These are phyloP conservation scores for Puccinia novopanici DNA, from an alignment of 1,284 basidiomycete species.

Conservation along the genomic window DNA sequence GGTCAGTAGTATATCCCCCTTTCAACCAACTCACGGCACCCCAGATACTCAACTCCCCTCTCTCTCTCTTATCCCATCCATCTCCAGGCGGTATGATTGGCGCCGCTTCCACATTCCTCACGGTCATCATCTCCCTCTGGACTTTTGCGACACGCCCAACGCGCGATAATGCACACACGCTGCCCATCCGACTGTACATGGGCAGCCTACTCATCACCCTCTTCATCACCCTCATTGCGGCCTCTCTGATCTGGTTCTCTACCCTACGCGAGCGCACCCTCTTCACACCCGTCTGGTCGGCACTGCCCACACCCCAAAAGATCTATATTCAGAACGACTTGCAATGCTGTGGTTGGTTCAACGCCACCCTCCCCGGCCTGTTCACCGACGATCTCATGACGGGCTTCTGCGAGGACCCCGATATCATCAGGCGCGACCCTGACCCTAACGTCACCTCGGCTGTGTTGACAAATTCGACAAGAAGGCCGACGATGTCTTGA, in stretches of 20 bases:
- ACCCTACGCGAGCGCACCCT: slow-evolving; percentile 27
- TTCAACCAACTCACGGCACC: no score
- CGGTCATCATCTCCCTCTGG: slow-evolving; percentile 39
- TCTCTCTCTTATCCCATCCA: neutral
- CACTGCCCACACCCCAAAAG: slow-evolving; percentile 9
- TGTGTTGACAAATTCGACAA: slow-evolving; percentile 41
- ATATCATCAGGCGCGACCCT: slow-evolving; percentile 25
- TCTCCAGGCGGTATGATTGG: slow-evolving; percentile 30
- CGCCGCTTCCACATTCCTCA: slow-evolving; percentile 10
- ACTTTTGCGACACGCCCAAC: slow-evolving; percentile 36
- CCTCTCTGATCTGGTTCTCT: slow-evolving; percentile 43
- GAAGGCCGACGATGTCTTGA: slow-evolving; percentile 44
- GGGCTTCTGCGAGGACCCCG: slow-evolving; percentile 45
- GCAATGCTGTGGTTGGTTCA: slow-evolving; percentile 49
- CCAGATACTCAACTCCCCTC: neutral
- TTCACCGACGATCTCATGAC: slow-evolving; percentile 7
- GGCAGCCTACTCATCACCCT: slow-evolving; percentile 15
- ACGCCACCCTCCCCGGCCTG: slow-evolving; percentile 22
- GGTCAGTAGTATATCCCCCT: neutral
- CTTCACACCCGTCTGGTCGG: slow-evolving; percentile 41
- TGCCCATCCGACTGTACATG: slow-evolving; percentile 29
- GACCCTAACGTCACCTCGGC: slow-evolving; percentile 47
- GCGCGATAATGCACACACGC: slow-evolving; percentile 28
- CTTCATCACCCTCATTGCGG: slow-evolving; percentile 24
- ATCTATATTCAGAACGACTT: slow-evolving; percentile 46